Evolutionary conservation across 2,329 filamentous ascomycete genomes (phyloP).

Genomic region (Septoria petroselini): DNA sequence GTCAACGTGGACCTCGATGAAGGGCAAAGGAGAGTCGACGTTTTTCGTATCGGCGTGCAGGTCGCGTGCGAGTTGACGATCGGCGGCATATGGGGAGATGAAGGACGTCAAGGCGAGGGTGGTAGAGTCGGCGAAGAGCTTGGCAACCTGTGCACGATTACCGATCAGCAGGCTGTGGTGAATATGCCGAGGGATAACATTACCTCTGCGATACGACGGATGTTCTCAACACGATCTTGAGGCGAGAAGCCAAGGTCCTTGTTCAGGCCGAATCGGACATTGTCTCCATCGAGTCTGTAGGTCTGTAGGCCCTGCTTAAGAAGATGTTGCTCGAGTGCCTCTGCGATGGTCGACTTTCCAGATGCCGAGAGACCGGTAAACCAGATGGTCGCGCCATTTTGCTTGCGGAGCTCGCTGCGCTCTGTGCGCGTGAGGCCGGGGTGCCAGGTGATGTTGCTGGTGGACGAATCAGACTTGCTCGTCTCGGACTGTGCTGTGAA

Average conservation of each 20-base stretch:
- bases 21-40: slow-evolving; percentile 67
- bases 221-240: slow-evolving; percentile 94
- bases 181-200: not conserved
- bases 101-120: slow-evolving; percentile 91
- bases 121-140: slow-evolving; percentile 88
- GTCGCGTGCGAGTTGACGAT: slow-evolving; percentile 76
- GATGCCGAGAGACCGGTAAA: slow-evolving; percentile 94
- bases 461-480: slow-evolving; percentile 14
- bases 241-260: slow-evolving; percentile 95
- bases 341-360: slow-evolving; percentile 95
- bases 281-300: slow-evolving; percentile 96
- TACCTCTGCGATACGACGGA: slow-evolving; percentile 85
- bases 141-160: slow-evolving; percentile 64
- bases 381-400: slow-evolving; percentile 94
- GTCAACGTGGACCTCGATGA: slow-evolving; percentile 92
- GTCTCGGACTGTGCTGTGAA: not conserved
- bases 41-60: slow-evolving; percentile 64
- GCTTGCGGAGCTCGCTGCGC: slow-evolving; percentile 71
- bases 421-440: slow-evolving; percentile 73
- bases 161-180: not conserved
- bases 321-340: slow-evolving; percentile 93
- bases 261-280: slow-evolving; percentile 96
- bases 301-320: slow-evolving; percentile 77
- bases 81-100: slow-evolving; percentile 89
- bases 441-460: slow-evolving; percentile 88